phyloP scores from a whole-genome alignment of 352 stramenopile genomes.

The Phytophthora citricola region DNA sequence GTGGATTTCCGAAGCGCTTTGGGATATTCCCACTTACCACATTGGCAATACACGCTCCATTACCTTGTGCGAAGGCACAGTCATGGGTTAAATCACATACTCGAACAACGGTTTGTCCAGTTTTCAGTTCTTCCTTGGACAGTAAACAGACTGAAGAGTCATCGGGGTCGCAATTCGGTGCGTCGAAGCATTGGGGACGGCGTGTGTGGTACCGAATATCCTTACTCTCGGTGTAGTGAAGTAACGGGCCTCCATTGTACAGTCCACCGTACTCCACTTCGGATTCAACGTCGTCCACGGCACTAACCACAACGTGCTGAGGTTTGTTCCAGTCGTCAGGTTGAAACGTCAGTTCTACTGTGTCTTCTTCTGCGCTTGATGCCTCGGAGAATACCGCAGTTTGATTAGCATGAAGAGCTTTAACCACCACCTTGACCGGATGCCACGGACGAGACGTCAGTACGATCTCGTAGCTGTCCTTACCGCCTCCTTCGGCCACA shows the following conservation, averaged over 20 bases:
- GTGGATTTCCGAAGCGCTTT: conserved; percentile 43
- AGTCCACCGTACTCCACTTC: conserved; percentile 72
- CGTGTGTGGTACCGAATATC: conserved; percentile 73
- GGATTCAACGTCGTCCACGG: conserved; percentile 63
- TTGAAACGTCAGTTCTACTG: conserved; percentile 44
- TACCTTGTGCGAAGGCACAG: conserved; percentile 52
- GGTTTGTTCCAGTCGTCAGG: conserved; percentile 57
- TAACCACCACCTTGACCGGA: conserved; percentile 52
- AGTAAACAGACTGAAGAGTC: conserved; percentile 39
- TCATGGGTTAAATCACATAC: conserved; percentile 59
- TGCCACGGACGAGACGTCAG: conserved; percentile 67
- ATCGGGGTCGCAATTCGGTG: conserved; percentile 54
- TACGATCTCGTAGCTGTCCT: conserved; percentile 66
- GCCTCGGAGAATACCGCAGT: conserved; percentile 27
- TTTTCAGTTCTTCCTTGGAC: not conserved
- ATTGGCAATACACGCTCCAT: conserved; percentile 57
- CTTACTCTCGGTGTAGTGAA: conserved; percentile 63
- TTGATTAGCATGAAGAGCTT: conserved; percentile 56
- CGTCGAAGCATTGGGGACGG: conserved; percentile 65
- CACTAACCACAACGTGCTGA: conserved; percentile 50
- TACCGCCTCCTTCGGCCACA: conserved; percentile 58
- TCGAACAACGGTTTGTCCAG: conserved; percentile 30
- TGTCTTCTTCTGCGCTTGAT: conserved; percentile 1
- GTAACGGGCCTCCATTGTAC: conserved; percentile 56
- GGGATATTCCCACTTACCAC: conserved; percentile 20